Evolutionary conservation across 352 stramenopile species (phyloP), one percentile per base, ranked within the genome.

Genomic region (Hyaloperonospora brassicae): DNA sequence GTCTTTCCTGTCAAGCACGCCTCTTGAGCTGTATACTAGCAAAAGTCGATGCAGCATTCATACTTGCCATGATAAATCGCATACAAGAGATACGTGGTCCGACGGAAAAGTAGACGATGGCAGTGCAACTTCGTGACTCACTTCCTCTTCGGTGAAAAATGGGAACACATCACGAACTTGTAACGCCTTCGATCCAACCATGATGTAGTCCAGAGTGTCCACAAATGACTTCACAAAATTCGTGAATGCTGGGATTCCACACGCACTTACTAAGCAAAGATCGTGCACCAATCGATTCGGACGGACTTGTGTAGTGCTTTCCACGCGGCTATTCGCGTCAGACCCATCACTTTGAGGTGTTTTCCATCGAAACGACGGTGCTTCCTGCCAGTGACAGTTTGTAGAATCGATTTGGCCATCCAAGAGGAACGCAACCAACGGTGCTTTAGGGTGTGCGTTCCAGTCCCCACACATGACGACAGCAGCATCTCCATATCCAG

Each of bases 41-140:
- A 34, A 34, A 34, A 34, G 4, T 34, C 27, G 27, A 9, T 34
- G 27, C 40, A 31, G 23, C 46, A 52, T 34, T 34, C 27, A 34
- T 34, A 4, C 27, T 54, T 54, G 62, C 77, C 74, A 89, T 0
- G 34, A 52, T 25, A 92, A 59, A 53, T 92, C 82, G 22, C 66
- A 83, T 8, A 89, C 61, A n/a, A 92, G 62, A 30, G 82, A 89
- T 27, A 92, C 60, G 30, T 89, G 82, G 52, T 92, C 82, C 2
- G 82, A 92, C 10, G 82, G 79, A 48, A 92, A 87, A 10, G 62
- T 68, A n/a, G 70, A 81, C 27, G 79, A 87, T 3, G 82, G 82
- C 22, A 92, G 38, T 9, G 82, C 80, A 17, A 76, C 62, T 50
- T 92, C 79, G 31, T 66, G 46, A n/a, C 55, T 76, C 12, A 82